Base-by-base conservation (phyloP, 345 rosid species). In the Eucalyptus melliodora region DNA sequence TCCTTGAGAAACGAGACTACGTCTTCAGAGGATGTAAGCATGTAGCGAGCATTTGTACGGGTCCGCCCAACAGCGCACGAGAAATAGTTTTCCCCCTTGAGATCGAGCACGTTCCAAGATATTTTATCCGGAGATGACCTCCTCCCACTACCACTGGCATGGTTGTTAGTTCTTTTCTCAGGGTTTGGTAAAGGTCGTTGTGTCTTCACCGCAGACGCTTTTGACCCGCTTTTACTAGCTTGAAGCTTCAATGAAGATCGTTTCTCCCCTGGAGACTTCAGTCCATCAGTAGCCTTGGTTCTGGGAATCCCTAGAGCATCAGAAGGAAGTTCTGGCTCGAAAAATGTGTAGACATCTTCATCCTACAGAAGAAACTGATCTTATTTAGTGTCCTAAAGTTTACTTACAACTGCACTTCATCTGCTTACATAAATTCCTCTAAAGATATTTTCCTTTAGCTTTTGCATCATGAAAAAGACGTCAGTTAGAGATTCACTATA, bases 21-120 rank as follows among this genome's bases (percentile, higher is more conserved):
- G 30, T 97, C 97, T 40, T 97, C 99, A 2, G 99, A 95, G 13
- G 99, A 96, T 30, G 90, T 92, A 82, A 97, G 94, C 77, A 91
- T 87, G 88, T 96, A 98, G 21, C 99, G 94, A 82, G 99, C 99
- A 89, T 81, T 94, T 24, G 99, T 95, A 5, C 98, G 96, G 13
- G 93, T 92, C 88, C 99, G 94, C 26, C 98, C 99, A 9, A 98
- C 99, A 3, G 99, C 93, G 60, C 99, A 96, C 19, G 99, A 98
- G 94, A 98, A 98, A 92, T 98, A 98, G 91, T 98, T 97, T 86
- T 97, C 99, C 86, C 96, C 97, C 91, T 96, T 98, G 89, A 98
- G 99, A 93, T 98, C 99, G 65, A 98, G 99, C 91, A 98, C 99
- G 62, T 95, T 98, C 98, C 98, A 96, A 16, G 99, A 95, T 51